phyloP scores from a whole-genome alignment of 1,284 basidiomycete species.

The Leccinum griseonigrum region DNA sequence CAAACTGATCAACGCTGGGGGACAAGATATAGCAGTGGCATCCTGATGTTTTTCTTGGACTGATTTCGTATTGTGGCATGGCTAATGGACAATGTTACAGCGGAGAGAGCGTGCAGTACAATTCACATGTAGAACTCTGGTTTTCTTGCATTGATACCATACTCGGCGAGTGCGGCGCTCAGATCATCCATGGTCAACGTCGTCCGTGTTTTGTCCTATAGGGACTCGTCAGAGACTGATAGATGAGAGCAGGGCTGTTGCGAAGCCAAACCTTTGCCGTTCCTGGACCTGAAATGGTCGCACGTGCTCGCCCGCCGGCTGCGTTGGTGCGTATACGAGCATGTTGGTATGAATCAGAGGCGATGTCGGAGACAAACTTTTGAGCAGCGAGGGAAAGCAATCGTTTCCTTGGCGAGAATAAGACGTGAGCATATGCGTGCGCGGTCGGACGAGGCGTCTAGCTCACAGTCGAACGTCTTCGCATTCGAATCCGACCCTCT shows the following conservation, averaged over 20 bases:
- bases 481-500: constrained; percentile 95
- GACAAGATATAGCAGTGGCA: background rate
- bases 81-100: background rate
- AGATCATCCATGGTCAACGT: constrained; percentile 98
- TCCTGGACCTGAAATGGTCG: constrained; percentile 51
- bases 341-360: constrained; percentile 96
- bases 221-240: background rate
- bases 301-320: constrained; percentile 62
- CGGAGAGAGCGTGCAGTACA: constrained; percentile 7
- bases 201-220: constrained; percentile 90
- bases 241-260: background rate
- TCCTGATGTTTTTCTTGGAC: background rate
- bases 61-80: background rate
- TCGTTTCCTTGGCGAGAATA: constrained; percentile 65
- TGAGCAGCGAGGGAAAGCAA: constrained; percentile 95
- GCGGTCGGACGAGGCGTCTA: background rate
- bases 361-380: constrained; percentile 97
- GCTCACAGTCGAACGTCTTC: constrained; percentile 87
- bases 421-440: constrained; percentile 1
- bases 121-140: constrained; percentile 82
- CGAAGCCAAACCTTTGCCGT: constrained; percentile 55
- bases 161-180: constrained; percentile 88
- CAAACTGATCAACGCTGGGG: background rate
- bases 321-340: constrained; percentile 91
- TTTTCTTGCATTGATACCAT: constrained; percentile 93